phyloP scores from a whole-genome alignment of 768 basidiomycete species.

The Rhizopogon roseolus region DNA sequence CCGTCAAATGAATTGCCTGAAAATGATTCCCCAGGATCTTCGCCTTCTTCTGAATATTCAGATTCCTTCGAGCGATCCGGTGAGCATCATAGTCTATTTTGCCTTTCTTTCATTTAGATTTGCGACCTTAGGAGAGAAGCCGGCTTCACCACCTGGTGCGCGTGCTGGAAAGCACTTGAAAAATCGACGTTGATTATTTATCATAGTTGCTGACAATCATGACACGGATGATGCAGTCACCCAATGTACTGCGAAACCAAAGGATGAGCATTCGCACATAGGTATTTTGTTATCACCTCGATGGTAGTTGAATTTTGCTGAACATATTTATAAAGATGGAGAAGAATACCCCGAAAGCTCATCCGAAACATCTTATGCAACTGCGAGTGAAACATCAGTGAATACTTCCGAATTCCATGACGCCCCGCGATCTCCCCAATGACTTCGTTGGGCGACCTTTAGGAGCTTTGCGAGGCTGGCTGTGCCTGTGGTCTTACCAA shows the following conservation, averaged over 20 bases:
- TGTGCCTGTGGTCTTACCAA: conserved; percentile 34
- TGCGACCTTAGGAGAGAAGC: background rate
- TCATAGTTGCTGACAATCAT: background rate
- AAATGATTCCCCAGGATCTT: conserved; percentile 1
- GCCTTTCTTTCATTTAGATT: background rate
- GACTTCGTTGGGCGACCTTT: conserved; percentile 49
- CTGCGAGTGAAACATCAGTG: conserved; percentile 6
- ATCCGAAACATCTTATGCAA: background rate
- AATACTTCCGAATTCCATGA: conserved; percentile 8
- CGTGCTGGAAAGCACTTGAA: background rate
- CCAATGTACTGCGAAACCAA: background rate
- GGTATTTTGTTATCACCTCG: background rate
- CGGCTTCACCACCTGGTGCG: background rate
- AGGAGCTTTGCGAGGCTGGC: conserved; percentile 38
- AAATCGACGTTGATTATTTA: background rate
- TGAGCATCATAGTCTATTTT: background rate
- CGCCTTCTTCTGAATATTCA: background rate
- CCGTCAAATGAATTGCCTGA: background rate
- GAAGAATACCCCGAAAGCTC: conserved; percentile 4
- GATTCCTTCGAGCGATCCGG: background rate
- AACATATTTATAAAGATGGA: conserved; percentile 7
- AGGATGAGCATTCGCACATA: background rate
- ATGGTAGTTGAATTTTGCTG: background rate
- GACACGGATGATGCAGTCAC: background rate
- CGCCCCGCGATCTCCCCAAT: conserved; percentile 24